These are phyloP conservation scores for Melastoma candidum DNA, from an alignment of 441 rosid genomes.

Conservation along the genomic window DNA sequence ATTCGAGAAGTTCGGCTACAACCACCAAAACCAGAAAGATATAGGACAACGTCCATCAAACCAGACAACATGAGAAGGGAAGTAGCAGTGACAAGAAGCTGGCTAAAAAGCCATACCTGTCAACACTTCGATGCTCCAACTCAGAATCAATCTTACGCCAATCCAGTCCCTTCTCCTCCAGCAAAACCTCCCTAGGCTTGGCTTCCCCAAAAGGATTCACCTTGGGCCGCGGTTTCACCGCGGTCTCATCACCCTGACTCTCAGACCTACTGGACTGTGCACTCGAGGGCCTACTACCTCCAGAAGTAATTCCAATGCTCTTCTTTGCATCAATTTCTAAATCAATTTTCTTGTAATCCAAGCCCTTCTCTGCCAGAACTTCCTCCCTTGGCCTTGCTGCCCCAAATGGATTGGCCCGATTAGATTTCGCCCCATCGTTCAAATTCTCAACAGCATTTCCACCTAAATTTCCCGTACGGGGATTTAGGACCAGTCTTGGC, in stretches of 20 bases:
- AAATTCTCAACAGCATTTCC: slow-evolving; percentile 7
- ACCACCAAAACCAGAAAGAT: too few species aligned
- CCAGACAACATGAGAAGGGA: too few species aligned
- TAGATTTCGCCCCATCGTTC: slow-evolving; percentile 37
- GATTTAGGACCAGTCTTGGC: slow-evolving; percentile 59
- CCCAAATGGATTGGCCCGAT: slow-evolving; percentile 76
- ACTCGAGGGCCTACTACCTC: slow-evolving; percentile 44
- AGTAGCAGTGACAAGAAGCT: too few species aligned
- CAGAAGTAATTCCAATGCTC: slow-evolving; percentile 5
- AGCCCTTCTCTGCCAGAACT: slow-evolving; percentile 86
- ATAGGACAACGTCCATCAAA: too few species aligned
- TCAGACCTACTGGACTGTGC: slow-evolving; percentile 60
- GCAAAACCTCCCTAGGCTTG: slow-evolving; percentile 85
- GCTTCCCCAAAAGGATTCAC: slow-evolving; percentile 96
- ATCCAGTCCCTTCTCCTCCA: slow-evolving; percentile 84
- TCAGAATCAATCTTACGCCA: slow-evolving; percentile 94
- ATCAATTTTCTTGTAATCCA: slow-evolving; percentile 86
- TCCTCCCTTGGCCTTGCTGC: slow-evolving; percentile 95
- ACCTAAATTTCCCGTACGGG: slow-evolving; percentile 40
- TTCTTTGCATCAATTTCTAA: slow-evolving; percentile 70
- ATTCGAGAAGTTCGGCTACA: too few species aligned
- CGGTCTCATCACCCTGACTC: slow-evolving; percentile 49
- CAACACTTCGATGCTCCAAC: slow-evolving; percentile 77
- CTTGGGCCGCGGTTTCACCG: slow-evolving; percentile 59
- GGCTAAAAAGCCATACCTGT: slow-evolving; percentile 34